These are phyloP conservation scores for Naumovozyma castellii DNA, from an alignment of 805 yeast genomes.

Conservation along the genomic window DNA sequence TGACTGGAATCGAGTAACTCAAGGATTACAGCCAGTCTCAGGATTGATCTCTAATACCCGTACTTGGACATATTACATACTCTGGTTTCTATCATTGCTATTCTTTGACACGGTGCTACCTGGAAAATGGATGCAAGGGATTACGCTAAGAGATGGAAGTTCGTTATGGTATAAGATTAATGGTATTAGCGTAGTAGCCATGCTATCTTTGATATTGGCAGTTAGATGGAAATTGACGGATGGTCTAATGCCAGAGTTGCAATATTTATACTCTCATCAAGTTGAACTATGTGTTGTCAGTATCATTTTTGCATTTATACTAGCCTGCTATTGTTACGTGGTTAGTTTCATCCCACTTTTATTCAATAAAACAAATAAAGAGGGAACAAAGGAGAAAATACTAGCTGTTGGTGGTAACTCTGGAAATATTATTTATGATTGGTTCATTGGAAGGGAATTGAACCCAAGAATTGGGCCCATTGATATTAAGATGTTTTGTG, in stretches of 20 bases:
- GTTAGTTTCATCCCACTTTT: conserved; percentile 55
- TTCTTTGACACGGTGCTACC: conserved; percentile 57
- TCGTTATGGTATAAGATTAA: conserved; percentile 68
- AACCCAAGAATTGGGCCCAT: conserved; percentile 80
- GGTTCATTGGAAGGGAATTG: conserved; percentile 95
- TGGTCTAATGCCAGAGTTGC: conserved; percentile 67
- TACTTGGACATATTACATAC: conserved; percentile 55
- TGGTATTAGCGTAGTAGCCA: conserved; percentile 50
- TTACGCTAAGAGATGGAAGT: conserved; percentile 66
- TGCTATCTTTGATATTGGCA: conserved; percentile 33
- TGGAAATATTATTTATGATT: conserved; percentile 65
- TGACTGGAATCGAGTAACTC: conserved; percentile 32
- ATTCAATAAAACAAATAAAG: conserved; percentile 36
- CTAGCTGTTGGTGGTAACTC: conserved; percentile 84
- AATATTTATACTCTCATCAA: conserved; percentile 60
- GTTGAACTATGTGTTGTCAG: conserved; percentile 56
- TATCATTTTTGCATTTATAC: conserved; percentile 49
- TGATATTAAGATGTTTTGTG: conserved; percentile 88
- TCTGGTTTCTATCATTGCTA: conserved; percentile 65
- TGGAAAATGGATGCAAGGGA: conserved; percentile 56
- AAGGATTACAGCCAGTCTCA: conserved; percentile 30
- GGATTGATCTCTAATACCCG: conserved; percentile 32
- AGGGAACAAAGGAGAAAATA: conserved; percentile 53
- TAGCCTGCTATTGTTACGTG: conserved; percentile 59
- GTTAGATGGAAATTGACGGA: conserved; percentile 45